A percentile compares a stretch with the other conserved stretches of the same genome.
Evolutionary conservation across 177 flowering plant genomes (phyloP).

Genomic region (Tripterygium wilfordii): DNA sequence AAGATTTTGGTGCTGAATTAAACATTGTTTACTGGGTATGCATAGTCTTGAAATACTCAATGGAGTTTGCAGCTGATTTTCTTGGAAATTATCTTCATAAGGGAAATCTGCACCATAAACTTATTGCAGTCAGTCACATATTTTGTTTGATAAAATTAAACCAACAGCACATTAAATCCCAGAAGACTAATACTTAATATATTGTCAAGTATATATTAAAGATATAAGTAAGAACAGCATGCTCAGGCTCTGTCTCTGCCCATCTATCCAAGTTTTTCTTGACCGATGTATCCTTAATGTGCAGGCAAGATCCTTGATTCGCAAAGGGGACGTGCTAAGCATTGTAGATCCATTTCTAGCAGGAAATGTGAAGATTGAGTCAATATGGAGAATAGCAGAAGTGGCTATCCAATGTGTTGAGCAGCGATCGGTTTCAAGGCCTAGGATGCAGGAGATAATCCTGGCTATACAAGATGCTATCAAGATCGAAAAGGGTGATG

Average conservation of each 20-base stretch:
- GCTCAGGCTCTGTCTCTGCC: too few species aligned
- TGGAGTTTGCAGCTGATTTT: too few species aligned
- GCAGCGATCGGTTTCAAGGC: conserved; percentile 55
- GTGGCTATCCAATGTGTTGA: conserved; percentile 82
- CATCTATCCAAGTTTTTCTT: too few species aligned
- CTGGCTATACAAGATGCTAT: conserved; percentile 83
- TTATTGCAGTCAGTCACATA: too few species aligned
- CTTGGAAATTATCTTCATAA: too few species aligned
- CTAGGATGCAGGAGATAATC: conserved; percentile 84
- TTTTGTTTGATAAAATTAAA: too few species aligned
- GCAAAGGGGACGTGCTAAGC: conserved; percentile 73
- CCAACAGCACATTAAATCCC: too few species aligned
- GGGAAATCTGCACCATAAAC: too few species aligned
- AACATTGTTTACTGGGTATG: conserved; percentile 95
- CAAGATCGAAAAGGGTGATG: conserved; percentile 63
- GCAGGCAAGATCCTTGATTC: conserved; percentile 76
- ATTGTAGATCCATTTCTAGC: conserved; percentile 60
- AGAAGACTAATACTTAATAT: too few species aligned
- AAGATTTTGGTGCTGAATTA: conserved; percentile 80
- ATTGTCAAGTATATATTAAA: too few species aligned
- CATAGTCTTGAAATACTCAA: not conserved
- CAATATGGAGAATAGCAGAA: conserved; percentile 87
- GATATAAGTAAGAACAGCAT: too few species aligned
- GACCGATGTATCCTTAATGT: conserved; percentile 9
- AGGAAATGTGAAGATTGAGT: conserved; percentile 64